Conservation (phyloP, 352 stramenopile species). For the Blastocystis sp. region DNA sequence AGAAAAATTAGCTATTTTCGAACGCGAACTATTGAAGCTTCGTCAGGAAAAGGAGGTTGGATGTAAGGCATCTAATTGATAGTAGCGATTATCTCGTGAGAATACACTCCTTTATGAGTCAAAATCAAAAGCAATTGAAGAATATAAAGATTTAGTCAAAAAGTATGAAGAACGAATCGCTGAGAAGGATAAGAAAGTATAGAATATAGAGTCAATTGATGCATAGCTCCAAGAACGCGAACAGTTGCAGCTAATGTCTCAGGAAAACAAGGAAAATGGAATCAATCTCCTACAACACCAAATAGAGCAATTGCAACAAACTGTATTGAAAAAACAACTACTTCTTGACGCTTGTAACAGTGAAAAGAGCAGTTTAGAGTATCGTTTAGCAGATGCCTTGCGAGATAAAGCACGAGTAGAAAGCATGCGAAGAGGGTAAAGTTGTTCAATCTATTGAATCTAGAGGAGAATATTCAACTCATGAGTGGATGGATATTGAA, state of each 20-base stretch:
- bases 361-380: constrained; percentile 43
- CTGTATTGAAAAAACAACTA: constrained; percentile 48
- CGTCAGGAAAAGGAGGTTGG: background rate
- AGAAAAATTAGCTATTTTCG: background rate
- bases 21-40: constrained; percentile 18
- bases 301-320: constrained; percentile 37
- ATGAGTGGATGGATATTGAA: background rate
- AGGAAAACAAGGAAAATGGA: background rate
- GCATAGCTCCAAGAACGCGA: constrained; percentile 2
- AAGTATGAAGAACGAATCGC: background rate
- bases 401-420: constrained; percentile 23
- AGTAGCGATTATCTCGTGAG: background rate
- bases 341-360: constrained; percentile 16
- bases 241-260: background rate
- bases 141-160: background rate
- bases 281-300: background rate
- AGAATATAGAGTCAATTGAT: background rate
- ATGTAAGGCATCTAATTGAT: background rate
- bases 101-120: background rate
- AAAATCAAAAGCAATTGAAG: background rate
- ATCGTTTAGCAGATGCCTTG: background rate
- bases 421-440: background rate
- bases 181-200: background rate
- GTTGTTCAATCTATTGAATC: background rate
- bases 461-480: background rate